phyloP scores from a whole-genome alignment of 1,139 yeast species.

The Kodamaea alishanica region DNA sequence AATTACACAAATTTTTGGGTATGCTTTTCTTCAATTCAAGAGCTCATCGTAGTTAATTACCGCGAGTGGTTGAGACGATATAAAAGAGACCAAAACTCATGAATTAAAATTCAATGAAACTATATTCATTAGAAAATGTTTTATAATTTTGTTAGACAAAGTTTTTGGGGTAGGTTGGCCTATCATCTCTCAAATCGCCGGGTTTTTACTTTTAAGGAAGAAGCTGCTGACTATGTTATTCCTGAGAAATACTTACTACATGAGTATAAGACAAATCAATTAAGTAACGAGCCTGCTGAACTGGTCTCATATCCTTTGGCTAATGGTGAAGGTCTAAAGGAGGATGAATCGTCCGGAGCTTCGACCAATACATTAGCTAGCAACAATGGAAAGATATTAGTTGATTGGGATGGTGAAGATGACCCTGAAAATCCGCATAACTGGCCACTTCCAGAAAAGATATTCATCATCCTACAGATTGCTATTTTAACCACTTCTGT shows the following conservation, averaged over 20 bases:
- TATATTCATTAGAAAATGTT: too few species aligned
- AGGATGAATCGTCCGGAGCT: too few species aligned
- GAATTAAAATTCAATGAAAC: too few species aligned
- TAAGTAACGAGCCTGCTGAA: too few species aligned
- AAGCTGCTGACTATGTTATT: slow-evolving; percentile 25
- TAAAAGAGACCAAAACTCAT: too few species aligned
- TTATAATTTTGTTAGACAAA: slow-evolving; percentile 24
- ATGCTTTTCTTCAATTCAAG: too few species aligned
- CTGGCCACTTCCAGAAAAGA: slow-evolving; percentile 44
- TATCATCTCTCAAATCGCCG: slow-evolving; percentile 32
- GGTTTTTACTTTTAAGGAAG: slow-evolving; percentile 28
- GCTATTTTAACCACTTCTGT: slow-evolving; percentile 48
- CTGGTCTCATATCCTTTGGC: too few species aligned
- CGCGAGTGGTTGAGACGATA: too few species aligned
- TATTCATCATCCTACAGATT: slow-evolving; percentile 35
- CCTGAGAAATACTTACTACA: slow-evolving; percentile 27
- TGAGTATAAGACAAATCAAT: not conserved
- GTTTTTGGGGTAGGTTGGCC: slow-evolving; percentile 30
- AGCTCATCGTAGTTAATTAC: too few species aligned
- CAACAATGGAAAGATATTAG: slow-evolving; percentile 12
- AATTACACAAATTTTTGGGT: too few species aligned
- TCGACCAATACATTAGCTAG: not conserved
- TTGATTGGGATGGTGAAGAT: slow-evolving; percentile 45
- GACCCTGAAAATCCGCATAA: slow-evolving; percentile 59
- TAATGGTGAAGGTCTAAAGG: too few species aligned